Percentiles rank a stretch among this genome's conserved stretches.
Evolutionary conservation across 345 rosid genomes (phyloP).

Genomic region (Sonneratia caseolaris): DNA sequence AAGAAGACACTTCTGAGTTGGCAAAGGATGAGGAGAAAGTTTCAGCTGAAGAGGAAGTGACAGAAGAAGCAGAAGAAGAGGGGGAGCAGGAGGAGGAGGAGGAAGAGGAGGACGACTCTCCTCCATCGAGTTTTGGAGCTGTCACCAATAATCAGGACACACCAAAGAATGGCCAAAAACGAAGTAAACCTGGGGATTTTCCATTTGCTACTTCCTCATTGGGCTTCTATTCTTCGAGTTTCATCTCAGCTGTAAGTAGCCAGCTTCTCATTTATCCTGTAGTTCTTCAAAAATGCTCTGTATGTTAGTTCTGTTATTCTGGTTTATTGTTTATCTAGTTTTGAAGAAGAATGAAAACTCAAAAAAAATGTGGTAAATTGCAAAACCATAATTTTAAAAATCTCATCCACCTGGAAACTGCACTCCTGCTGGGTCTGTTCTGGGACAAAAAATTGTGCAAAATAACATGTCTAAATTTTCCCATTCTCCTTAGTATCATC

Average conservation of each 20-base stretch:
- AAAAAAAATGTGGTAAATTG: neutral
- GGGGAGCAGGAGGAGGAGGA: constrained; percentile 24
- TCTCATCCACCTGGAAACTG: neutral
- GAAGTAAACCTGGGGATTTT: constrained; percentile 37
- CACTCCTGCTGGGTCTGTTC: too few relatives aligned
- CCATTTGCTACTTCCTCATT: constrained; percentile 68
- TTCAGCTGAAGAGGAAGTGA: constrained; percentile 25
- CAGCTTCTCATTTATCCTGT: neutral
- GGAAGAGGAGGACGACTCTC: constrained; percentile 43
- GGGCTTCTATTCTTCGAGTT: constrained; percentile 56
- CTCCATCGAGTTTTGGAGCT: constrained; percentile 78
- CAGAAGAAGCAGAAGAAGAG: constrained; percentile 20
- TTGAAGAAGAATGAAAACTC: neutral
- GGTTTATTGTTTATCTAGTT: neutral
- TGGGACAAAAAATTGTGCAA: neutral
- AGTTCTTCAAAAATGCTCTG: neutral
- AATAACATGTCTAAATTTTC: neutral
- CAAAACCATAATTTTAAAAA: neutral
- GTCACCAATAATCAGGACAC: constrained; percentile 23
- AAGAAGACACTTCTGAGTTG: constrained; percentile 23
- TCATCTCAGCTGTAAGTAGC: constrained; percentile 60
- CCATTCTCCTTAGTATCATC: neutral
- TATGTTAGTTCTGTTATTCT: neutral
- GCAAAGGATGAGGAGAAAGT: constrained; percentile 27
- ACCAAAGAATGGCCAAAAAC: constrained; percentile 26